Base-by-base conservation (phyloP, 768 basidiomycete species). In the Coprinellus aureogranulatus region DNA sequence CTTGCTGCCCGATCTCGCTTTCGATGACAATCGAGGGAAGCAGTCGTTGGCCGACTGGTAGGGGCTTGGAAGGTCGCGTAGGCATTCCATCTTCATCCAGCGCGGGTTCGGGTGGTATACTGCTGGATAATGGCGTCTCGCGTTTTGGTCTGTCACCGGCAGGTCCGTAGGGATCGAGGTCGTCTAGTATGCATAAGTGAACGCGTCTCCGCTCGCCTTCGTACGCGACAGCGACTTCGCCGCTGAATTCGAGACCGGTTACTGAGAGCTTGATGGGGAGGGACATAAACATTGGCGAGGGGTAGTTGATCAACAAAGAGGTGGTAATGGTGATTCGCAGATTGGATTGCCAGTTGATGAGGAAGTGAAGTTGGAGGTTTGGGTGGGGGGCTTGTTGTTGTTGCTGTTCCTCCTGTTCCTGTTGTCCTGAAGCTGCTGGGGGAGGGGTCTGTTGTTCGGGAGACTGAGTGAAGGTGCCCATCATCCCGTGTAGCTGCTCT, bases 251-350 rank as follows among this genome's bases (percentile, higher is more conserved):
- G 57, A 98, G 78, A 0, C 92, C 92, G 0, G 89, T 95, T 26
- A 98, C 84, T n/a, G 88, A 89, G 54, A 98, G 86, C 66, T 91
- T 89, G 70, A 99, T 91, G 6, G 97, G 97, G 25, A 99, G 81
- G 14, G 92, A 88, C 95, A 99, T 98, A 80, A 99, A 98, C 69
- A 89, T 84, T 0, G 89, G 88, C 0, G 94, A 94, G 4, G 97
- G 97, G 70, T 98, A 98, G 73, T 99, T 97, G 72, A 99, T 94
- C 60, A 94, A 83, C 26, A 98, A 81, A 9, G 93, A 95, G 0
- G 97, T 98, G 28, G 91, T 87, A 55, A 99, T 80, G 8, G 90
- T 91, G 63, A 99, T 79, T 16, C 90, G 88, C 9, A 98, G 78
- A 70, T 97, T 87, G 10, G 95, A 92, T 53, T 87, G 83, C 86